Conservation (phyloP, 140 eudicot genomes). For the Oenanthe javanica region DNA sequence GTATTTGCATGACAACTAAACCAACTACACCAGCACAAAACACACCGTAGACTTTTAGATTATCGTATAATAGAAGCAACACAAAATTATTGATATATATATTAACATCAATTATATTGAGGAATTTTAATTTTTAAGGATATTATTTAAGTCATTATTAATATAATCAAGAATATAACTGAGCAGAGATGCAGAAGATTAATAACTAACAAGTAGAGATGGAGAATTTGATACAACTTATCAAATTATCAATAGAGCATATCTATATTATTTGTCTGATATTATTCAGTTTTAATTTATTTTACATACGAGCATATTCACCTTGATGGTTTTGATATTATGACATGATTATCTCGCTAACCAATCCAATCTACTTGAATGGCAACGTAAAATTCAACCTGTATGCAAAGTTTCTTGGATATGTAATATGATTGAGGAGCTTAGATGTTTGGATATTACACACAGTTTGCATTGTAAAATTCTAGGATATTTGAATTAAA, state of each 20-base stretch:
- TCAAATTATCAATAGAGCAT: no score
- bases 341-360: background rate
- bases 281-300: background rate
- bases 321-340: background rate
- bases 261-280: background rate
- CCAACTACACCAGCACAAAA: background rate
- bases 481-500: conserved; percentile 20
- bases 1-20: background rate
- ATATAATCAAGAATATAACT: background rate
- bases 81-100: background rate
- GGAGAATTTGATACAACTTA: background rate
- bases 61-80: background rate
- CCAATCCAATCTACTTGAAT: background rate
- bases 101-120: no score
- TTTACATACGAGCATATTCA: background rate
- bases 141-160: no score
- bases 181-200: background rate
- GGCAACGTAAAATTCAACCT: background rate
- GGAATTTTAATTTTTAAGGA: no score
- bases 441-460: background rate
- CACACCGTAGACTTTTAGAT: background rate
- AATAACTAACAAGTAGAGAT: background rate
- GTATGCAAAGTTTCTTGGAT: background rate
- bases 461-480: background rate
- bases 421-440: background rate